These are phyloP conservation scores for Trichoderma koningii DNA, from an alignment of 2,329 filamentous ascomycete genomes.

Conservation along the genomic window DNA sequence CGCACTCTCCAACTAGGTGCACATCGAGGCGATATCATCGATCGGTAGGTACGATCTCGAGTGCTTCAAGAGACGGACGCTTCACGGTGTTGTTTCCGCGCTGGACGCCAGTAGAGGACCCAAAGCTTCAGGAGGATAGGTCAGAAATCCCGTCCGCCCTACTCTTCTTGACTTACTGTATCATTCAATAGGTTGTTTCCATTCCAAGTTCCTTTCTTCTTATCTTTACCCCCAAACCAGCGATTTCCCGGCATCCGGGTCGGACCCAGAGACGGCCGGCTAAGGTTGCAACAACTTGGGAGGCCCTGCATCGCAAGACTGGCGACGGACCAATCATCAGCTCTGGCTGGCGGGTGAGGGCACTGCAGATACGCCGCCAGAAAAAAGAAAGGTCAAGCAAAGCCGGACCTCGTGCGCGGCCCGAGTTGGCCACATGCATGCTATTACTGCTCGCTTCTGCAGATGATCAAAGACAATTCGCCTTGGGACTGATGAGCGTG, in stretches of 20 bases:
- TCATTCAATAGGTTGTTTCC: no score
- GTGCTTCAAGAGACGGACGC: no score
- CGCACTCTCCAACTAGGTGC: no score
- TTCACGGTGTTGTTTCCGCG: no score
- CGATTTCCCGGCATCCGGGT: neutral
- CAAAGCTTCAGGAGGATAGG: no score
- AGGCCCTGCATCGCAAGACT: conserved; percentile 13
- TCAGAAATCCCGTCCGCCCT: neutral
- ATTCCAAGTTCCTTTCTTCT: no score
- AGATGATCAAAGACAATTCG: neutral
- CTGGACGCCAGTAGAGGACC: no score
- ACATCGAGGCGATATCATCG: neutral
- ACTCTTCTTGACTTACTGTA: neutral
- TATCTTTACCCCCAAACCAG: neutral
- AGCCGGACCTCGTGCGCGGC: neutral
- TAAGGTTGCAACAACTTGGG: neutral
- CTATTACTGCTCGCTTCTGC: neutral
- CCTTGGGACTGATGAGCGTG: neutral
- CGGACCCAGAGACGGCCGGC: neutral
- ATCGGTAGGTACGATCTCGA: neutral
- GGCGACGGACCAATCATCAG: conserved; percentile 31
- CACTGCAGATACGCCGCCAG: conserved; percentile 11
- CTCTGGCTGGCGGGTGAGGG: conserved; percentile 15
- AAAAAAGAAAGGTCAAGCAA: neutral
- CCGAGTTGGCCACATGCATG: conserved; percentile 4